A percentile compares a stretch with the other conserved stretches of the same genome.
phyloP scores from a whole-genome alignment of 805 yeast species.

The Huiozyma sinensis region DNA sequence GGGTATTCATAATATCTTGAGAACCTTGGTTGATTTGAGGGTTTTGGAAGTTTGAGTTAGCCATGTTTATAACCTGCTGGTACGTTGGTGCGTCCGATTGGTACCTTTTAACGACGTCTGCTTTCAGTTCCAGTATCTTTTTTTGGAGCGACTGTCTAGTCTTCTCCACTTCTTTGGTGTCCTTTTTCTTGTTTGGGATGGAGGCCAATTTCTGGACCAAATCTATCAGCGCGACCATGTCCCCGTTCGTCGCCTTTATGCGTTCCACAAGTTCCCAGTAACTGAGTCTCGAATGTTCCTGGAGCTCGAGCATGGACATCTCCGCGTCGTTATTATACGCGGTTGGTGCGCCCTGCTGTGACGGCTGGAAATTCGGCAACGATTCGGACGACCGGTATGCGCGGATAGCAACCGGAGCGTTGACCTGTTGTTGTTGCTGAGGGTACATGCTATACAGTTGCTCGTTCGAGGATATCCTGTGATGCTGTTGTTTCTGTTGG shows the following conservation, averaged over 20 bases:
- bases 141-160: neutral
- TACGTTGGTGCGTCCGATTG: neutral
- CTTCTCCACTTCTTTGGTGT: neutral
- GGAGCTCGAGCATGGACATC: neutral
- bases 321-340: neutral
- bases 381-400: slow-evolving; percentile 1
- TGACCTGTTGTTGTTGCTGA: neutral
- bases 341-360: too few relatives aligned
- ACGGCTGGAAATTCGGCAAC: neutral
- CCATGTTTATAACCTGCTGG: neutral
- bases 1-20: too few relatives aligned
- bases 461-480: neutral
- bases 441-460: neutral
- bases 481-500: neutral
- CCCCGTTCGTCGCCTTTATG: slow-evolving; percentile 4
- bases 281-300: neutral
- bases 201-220: slow-evolving; percentile 2
- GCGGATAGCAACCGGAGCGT: neutral
- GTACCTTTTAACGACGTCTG: neutral
- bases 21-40: too few relatives aligned
- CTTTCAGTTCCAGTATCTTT: neutral
- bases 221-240: slow-evolving; percentile 6
- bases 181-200: neutral
- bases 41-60: neutral
- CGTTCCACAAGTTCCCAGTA: neutral